These are phyloP conservation scores for Russula ochroleuca DNA, from an alignment of 768 basidiomycete genomes.

Conservation along the genomic window DNA sequence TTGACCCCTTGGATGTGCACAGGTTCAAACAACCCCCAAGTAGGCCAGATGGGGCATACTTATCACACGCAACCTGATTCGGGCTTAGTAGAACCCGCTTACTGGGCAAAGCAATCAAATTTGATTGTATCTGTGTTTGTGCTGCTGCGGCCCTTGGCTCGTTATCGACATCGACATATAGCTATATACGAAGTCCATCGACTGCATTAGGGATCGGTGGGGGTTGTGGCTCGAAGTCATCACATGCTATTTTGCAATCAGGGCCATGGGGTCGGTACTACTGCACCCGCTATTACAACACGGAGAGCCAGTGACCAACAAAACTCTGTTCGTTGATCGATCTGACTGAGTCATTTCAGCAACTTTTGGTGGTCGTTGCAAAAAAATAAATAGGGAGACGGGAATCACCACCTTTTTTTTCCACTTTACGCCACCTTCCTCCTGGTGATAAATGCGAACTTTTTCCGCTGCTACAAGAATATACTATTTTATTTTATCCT, in stretches of 20 bases:
- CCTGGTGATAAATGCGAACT: background rate
- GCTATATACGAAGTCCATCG: background rate
- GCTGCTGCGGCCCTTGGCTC: background rate
- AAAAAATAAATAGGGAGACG: background rate
- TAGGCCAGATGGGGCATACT: background rate
- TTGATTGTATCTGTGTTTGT: background rate
- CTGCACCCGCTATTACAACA: background rate
- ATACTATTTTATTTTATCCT: background rate
- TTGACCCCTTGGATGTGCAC: background rate
- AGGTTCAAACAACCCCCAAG: background rate
- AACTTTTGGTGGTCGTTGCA: background rate
- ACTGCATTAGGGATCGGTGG: background rate
- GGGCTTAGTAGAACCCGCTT: background rate
- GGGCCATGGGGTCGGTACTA: background rate
- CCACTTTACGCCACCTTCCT: background rate
- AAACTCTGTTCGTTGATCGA: background rate
- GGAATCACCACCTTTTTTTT: background rate
- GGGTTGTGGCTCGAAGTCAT: background rate
- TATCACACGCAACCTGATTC: background rate
- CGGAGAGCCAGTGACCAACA: background rate
- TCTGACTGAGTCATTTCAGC: background rate
- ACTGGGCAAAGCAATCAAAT: background rate
- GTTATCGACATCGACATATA: background rate
- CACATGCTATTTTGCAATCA: background rate
- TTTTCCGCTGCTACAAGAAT: background rate